Evolutionary conservation across 2,329 filamentous ascomycete genomes (phyloP).

Genomic region (Verticillium dahliae): DNA sequence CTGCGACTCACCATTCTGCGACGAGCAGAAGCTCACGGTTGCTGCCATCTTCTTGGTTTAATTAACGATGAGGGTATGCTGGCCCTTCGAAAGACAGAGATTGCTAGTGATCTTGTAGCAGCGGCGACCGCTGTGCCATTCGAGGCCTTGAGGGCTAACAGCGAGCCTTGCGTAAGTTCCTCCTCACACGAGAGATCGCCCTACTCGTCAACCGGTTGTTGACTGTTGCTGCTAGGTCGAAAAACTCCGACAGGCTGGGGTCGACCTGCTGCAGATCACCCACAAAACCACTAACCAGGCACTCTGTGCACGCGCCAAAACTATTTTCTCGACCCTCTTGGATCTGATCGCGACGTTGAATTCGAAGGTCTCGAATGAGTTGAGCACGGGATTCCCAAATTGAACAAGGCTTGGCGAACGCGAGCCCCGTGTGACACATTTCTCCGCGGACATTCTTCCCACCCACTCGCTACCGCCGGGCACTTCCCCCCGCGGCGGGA

Average conservation of each 20-base stretch:
- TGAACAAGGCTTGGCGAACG: not conserved
- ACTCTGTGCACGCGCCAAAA: constrained; percentile 26
- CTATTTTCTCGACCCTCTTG: constrained; percentile 30
- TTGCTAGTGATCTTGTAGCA: constrained; percentile 33
- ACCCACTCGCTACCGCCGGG: not conserved
- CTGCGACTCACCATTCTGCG: constrained; percentile 28
- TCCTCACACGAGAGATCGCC: not conserved
- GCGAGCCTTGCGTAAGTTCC: constrained; percentile 27
- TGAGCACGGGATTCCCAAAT: constrained; percentile 10
- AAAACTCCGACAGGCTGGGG: constrained; percentile 31
- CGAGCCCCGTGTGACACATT: not conserved
- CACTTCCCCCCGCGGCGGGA: not conserved
- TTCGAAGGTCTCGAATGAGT: constrained; percentile 34
- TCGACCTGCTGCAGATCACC: constrained; percentile 29
- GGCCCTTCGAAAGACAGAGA: constrained; percentile 27
- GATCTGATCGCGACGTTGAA: constrained; percentile 33
- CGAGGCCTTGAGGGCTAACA: constrained; percentile 31
- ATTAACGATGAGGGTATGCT: constrained; percentile 4
- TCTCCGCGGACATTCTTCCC: not conserved
- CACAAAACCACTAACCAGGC: constrained; percentile 29
- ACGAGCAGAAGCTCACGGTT: not conserved
- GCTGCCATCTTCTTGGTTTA: not conserved
- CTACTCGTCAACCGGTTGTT: not conserved
- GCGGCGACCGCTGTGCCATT: constrained; percentile 33
- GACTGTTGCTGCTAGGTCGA: constrained; percentile 22